A percentile compares a stretch with the other conserved stretches of the same genome.
These are phyloP conservation scores for Russula virescens DNA, from an alignment of 768 basidiomycete genomes.

Conservation along the genomic window DNA sequence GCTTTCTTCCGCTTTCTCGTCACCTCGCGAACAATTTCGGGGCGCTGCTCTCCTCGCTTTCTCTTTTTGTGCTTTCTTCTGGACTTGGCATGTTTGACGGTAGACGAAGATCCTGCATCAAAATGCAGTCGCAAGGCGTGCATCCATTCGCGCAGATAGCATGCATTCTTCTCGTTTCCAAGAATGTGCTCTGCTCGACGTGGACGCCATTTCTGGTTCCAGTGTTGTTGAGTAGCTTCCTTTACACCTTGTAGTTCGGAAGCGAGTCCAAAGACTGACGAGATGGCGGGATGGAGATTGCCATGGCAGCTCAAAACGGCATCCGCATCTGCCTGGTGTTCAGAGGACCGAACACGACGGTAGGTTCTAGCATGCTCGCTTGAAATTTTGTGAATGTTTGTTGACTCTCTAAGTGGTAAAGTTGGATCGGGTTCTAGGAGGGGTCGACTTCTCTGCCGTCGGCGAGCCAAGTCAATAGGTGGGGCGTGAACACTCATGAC, in stretches of 20 bases:
- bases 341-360: background rate
- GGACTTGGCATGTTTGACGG: conserved; percentile 9
- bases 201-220: conserved; percentile 76
- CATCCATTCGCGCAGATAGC: conserved; percentile 76
- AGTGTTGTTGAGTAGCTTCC: conserved; percentile 40
- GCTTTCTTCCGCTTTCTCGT: conserved; percentile 19
- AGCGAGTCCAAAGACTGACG: conserved; percentile 13
- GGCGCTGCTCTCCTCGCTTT: conserved; percentile 16
- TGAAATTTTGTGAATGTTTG: background rate
- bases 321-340: conserved; percentile 1
- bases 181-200: conserved; percentile 66
- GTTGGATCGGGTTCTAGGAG: background rate
- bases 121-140: conserved; percentile 59
- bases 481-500: background rate
- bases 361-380: background rate
- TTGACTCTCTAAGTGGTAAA: background rate
- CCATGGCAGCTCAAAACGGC: background rate
- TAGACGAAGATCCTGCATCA: conserved; percentile 25
- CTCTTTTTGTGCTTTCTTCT: conserved; percentile 9
- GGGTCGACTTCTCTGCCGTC: background rate
- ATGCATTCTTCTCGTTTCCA: conserved; percentile 66
- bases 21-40: conserved; percentile 23
- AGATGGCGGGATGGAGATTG: conserved; percentile 15
- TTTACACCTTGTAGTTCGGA: conserved; percentile 4
- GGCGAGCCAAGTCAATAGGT: background rate